Evolutionary conservation across 805 yeast genomes (phyloP), one percentile per base, ranked within the genome.

Genomic region (Metschnikowia koreensis): DNA sequence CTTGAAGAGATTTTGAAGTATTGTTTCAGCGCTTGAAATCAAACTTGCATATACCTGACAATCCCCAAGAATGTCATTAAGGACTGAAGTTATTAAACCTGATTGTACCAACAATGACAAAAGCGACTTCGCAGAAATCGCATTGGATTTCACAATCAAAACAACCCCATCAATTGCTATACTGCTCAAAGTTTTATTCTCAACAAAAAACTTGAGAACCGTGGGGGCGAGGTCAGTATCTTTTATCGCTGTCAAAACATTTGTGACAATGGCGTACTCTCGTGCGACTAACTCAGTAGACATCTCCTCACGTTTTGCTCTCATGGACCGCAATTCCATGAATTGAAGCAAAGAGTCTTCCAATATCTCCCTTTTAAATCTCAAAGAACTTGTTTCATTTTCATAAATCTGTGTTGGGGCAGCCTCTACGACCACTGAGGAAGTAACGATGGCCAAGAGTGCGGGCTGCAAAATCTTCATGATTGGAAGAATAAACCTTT

Each of bases 261-360:
- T 62, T 45, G 78, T 74, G 33, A 74, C 77, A 51, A 74, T 67
- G 39, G 64, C 59, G 53, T 70, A 70, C 47, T 74, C 77, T 63
- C 77, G 64, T 47, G 68, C 68, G 42, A 61, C 48, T 34, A 73
- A 58, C 37, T 63, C 69, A 13, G 54, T 52, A 16, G 56, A 60
- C n/a, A 61, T 34, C 13, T 54, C 65, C 40, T 66, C 70, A 58
- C 77, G 64, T 60, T 70, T 71, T 10, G 55, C 52, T 38, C 60
- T 64, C 56, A 60, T 59, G 44, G 51, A 46, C 26, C 49, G 41
- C 41, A 60, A 53, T 15, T 55, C 56, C 15, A 65, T 59, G 38
- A 70, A 59, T 15, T 62, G 59, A 7, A 57, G 57, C 26, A 71
- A 50, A 31, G 73, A 62, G 22, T 55, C 62, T 29, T 56, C 59